Evolutionary conservation across 1,139 yeast genomes (phyloP).

Genomic region (Saccharomycopsis hybrid): DNA sequence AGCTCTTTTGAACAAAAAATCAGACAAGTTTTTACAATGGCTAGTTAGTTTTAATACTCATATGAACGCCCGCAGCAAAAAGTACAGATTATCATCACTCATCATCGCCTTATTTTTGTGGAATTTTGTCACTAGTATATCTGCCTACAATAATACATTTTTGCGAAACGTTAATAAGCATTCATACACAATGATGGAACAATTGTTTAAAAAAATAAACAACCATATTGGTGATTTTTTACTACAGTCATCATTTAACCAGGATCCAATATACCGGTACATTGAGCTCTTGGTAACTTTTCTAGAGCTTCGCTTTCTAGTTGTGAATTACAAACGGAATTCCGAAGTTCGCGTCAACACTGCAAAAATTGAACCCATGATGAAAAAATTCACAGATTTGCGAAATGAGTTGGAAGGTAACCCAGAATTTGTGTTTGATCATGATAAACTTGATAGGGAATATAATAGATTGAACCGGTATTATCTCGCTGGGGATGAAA

Average conservation of each 20-base stretch:
- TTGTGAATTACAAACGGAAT: not conserved
- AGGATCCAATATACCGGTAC: not conserved
- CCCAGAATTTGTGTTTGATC: not conserved
- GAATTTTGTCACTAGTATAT: not conserved
- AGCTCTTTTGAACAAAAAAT: not conserved
- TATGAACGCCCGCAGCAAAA: not conserved
- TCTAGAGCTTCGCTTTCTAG: not conserved
- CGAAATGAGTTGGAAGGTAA: not conserved
- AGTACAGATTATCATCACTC: not conserved
- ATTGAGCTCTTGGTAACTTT: not conserved
- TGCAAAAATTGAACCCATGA: not conserved
- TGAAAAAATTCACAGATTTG: not conserved
- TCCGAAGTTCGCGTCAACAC: not conserved
- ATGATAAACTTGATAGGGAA: not conserved
- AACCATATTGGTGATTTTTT: not conserved
- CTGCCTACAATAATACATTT: constrained; percentile 8
- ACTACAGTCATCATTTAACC: not conserved
- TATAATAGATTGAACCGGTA: not conserved
- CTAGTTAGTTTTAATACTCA: constrained; percentile 2
- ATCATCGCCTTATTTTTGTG: not conserved
- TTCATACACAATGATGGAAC: not conserved
- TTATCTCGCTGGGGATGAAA: not conserved
- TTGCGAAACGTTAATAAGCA: too few relatives aligned
- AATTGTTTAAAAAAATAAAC: not conserved
- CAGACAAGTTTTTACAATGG: constrained; percentile 6